Percentiles rank a stretch among this genome's conserved stretches.
These are phyloP conservation scores for Trichomonascaceae sp. DNA, from an alignment of 1,139 yeast species.

Conservation along the genomic window DNA sequence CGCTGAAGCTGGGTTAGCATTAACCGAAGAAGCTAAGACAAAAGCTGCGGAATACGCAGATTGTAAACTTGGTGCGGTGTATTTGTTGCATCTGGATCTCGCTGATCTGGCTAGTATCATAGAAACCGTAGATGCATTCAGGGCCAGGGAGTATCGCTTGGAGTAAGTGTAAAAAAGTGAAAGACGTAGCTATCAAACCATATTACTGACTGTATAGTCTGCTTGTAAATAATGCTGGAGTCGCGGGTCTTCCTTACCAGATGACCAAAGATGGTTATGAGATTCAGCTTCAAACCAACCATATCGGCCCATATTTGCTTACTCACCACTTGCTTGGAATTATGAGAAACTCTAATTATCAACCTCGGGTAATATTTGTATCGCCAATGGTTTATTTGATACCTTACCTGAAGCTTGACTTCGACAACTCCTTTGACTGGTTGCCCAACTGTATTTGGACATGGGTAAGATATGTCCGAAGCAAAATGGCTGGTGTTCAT, in stretches of 20 bases:
- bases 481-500: constrained; percentile 78
- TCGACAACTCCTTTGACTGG: constrained; percentile 50
- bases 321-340: constrained; percentile 56
- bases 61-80: constrained; percentile 47
- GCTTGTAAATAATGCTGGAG: constrained; percentile 74
- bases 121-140: constrained; percentile 47
- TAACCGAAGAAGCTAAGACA: constrained; percentile 47
- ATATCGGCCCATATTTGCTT: constrained; percentile 66
- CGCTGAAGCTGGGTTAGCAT: constrained; percentile 47
- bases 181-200: background rate
- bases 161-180: constrained; percentile 22
- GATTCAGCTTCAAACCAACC: constrained; percentile 74
- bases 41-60: constrained; percentile 24
- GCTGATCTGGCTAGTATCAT: constrained; percentile 53
- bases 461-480: constrained; percentile 73
- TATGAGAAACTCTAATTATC: constrained; percentile 38
- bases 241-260: constrained; percentile 67
- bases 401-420: constrained; percentile 45
- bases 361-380: constrained; percentile 58
- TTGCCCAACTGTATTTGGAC: constrained; percentile 64
- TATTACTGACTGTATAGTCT: constrained; percentile 33
- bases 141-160: constrained; percentile 44
- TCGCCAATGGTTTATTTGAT: constrained; percentile 67
- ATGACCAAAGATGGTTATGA: constrained; percentile 69
- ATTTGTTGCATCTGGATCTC: constrained; percentile 57